Evolutionary conservation across 805 yeast species (phyloP).

Genomic region (Komagataella pastoris): DNA sequence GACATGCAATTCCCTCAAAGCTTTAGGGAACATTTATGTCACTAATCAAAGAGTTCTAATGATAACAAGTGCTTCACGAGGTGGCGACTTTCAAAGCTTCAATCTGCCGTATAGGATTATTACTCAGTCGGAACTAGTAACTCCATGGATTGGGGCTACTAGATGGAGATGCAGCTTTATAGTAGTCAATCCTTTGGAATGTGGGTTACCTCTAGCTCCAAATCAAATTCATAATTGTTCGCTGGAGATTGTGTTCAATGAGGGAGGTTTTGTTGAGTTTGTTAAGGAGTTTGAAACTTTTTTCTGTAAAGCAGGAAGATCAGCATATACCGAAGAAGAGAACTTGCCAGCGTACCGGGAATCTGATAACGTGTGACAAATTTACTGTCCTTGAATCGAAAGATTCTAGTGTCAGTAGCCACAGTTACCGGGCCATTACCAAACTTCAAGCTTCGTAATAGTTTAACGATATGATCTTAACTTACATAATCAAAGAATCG

Average conservation of each 20-base stretch:
- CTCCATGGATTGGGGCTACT: conserved; percentile 44
- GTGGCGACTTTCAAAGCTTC: conserved; percentile 11
- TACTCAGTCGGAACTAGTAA: conserved; percentile 20
- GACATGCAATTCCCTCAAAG: conserved; percentile 8
- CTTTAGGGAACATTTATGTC: conserved; percentile 23
- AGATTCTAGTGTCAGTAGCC: no score
- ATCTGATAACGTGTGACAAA: not conserved
- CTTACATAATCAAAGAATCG: not conserved
- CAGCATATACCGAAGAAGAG: conserved; percentile 19
- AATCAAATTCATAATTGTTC: conserved; percentile 6
- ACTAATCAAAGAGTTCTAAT: conserved; percentile 16
- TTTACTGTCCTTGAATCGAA: not conserved
- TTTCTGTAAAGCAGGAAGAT: conserved; percentile 20
- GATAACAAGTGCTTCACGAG: not conserved
- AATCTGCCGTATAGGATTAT: conserved; percentile 11
- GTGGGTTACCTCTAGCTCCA: conserved; percentile 11
- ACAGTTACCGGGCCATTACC: no score
- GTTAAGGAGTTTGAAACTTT: conserved; percentile 18
- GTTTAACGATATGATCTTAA: no score
- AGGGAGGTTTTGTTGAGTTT: conserved; percentile 34
- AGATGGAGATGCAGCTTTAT: conserved; percentile 30
- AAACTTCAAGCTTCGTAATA: no score
- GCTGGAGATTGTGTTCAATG: conserved; percentile 26
- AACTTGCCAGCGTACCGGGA: conserved; percentile 29
- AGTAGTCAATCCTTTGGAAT: conserved; percentile 14